phyloP scores from a whole-genome alignment of 257 asterid species.

The Primulina huaijiensis region DNA sequence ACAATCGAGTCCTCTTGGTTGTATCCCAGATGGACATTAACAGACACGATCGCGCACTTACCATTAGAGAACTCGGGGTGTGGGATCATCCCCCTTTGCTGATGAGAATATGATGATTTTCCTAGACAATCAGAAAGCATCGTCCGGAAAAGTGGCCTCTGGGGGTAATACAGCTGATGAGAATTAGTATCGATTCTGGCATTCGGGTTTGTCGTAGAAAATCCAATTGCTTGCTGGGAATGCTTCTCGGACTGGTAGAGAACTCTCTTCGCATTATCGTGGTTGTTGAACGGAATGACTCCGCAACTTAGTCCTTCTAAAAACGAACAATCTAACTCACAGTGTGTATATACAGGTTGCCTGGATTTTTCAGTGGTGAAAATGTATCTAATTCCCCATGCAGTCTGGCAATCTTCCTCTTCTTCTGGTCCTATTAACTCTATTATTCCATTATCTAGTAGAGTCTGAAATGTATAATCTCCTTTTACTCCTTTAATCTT shows the following conservation, averaged over 20 bases:
- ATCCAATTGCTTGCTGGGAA: slow-evolving; percentile 96
- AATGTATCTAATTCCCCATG: slow-evolving; percentile 75
- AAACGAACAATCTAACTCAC: slow-evolving; percentile 83
- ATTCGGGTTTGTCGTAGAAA: slow-evolving; percentile 61
- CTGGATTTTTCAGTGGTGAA: slow-evolving; percentile 49
- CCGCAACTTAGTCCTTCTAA: slow-evolving; percentile 85
- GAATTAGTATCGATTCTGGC: slow-evolving; percentile 71
- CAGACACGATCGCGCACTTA: slow-evolving; percentile 91
- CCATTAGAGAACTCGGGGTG: slow-evolving; percentile 87
- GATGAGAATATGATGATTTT: slow-evolving; percentile 42
- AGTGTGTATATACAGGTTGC: slow-evolving; percentile 72
- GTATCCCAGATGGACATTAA: slow-evolving; percentile 88
- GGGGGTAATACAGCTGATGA: slow-evolving; percentile 87
- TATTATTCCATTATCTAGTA: slow-evolving; percentile 61
- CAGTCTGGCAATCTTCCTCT: slow-evolving; percentile 85
- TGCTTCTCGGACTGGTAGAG: slow-evolving; percentile 94
- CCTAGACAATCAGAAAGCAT: slow-evolving; percentile 83
- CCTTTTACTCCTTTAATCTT: slow-evolving; percentile 58
- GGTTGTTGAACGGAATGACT: slow-evolving; percentile 83
- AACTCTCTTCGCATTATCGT: slow-evolving; percentile 84
- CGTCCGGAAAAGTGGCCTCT: slow-evolving; percentile 75
- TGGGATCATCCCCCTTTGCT: slow-evolving; percentile 62
- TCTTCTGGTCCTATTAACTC: slow-evolving; percentile 94
- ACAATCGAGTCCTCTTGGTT: slow-evolving; percentile 96
- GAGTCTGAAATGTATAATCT: slow-evolving; percentile 53